Evolutionary conservation across 306 rosid species (phyloP).

Genomic region (Medicago arabica): DNA sequence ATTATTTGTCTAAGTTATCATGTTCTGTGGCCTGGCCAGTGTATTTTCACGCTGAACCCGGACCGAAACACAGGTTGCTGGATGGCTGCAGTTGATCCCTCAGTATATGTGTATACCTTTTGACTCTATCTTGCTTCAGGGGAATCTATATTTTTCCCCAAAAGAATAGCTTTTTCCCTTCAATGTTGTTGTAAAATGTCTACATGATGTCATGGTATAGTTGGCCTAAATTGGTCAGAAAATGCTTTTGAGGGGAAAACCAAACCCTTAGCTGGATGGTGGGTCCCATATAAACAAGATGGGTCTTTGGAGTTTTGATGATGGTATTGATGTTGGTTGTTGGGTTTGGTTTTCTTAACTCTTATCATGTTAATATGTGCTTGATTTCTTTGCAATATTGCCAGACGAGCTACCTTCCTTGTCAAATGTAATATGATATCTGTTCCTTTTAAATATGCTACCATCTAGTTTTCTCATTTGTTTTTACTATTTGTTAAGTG

Average conservation of each 20-base stretch:
- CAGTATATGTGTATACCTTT: slow-evolving; percentile 47
- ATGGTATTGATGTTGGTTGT: slow-evolving; percentile 51
- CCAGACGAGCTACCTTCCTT: slow-evolving; percentile 45
- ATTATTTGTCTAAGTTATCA: slow-evolving; percentile 61
- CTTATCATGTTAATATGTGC: slow-evolving; percentile 59
- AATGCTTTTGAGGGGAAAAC: slow-evolving; percentile 61
- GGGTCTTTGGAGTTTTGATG: slow-evolving; percentile 55
- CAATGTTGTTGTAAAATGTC: slow-evolving; percentile 69
- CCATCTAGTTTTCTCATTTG: neutral
- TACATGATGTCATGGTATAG: slow-evolving; percentile 73
- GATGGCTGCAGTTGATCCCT: slow-evolving; percentile 61
- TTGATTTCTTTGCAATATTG: slow-evolving; percentile 54
- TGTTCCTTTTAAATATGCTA: slow-evolving; percentile 46
- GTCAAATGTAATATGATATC: slow-evolving; percentile 59
- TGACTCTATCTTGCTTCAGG: slow-evolving; percentile 40
- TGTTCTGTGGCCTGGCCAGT: slow-evolving; percentile 50
- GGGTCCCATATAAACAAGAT: slow-evolving; percentile 52
- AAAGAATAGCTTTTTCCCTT: slow-evolving; percentile 44
- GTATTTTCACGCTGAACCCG: slow-evolving; percentile 50
- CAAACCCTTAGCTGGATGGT: slow-evolving; percentile 67
- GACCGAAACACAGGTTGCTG: slow-evolving; percentile 49
- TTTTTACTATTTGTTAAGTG: neutral
- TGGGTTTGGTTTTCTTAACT: slow-evolving; percentile 51
- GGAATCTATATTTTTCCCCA: slow-evolving; percentile 48
- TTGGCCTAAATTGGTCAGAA: slow-evolving; percentile 60